Evolutionary conservation across 768 basidiomycete genomes (phyloP).

Genomic region (Boletus sensibilis): DNA sequence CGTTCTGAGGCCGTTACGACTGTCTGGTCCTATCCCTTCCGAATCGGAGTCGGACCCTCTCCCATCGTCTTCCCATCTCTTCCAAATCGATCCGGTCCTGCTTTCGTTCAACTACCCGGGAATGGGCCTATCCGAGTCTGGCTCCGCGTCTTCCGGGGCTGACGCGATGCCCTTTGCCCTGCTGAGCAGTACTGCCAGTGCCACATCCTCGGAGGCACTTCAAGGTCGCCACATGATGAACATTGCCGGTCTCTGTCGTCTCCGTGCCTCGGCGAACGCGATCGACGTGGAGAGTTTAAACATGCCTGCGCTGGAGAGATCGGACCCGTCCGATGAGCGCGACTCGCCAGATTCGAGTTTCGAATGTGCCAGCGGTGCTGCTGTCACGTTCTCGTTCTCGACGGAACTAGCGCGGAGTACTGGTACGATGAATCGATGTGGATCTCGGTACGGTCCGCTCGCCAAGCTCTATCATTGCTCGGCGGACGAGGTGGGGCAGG

Average conservation of each 20-base stretch:
- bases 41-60: neutral
- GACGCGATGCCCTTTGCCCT: neutral
- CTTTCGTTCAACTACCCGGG: slow-evolving; percentile 19
- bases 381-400: neutral
- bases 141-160: neutral
- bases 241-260: neutral
- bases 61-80: neutral
- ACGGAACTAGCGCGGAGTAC: neutral
- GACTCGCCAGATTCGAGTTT: slow-evolving; percentile 2
- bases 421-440: neutral
- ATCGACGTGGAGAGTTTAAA: neutral
- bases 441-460: slow-evolving; percentile 2
- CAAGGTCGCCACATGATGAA: neutral
- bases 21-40: slow-evolving; percentile 12
- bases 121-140: neutral
- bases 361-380: neutral
- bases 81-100: slow-evolving; percentile 31
- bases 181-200: too few relatives aligned
- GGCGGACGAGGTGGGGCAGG: slow-evolving; percentile 4
- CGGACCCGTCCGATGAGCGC: neutral
- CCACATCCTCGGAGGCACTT: neutral
- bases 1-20: slow-evolving; percentile 18
- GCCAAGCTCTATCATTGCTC: slow-evolving; percentile 4
- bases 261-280: neutral
- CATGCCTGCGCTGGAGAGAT: neutral